Conservation (phyloP, 495 filamentous ascomycete species). For the Gamarada debralockiae region DNA sequence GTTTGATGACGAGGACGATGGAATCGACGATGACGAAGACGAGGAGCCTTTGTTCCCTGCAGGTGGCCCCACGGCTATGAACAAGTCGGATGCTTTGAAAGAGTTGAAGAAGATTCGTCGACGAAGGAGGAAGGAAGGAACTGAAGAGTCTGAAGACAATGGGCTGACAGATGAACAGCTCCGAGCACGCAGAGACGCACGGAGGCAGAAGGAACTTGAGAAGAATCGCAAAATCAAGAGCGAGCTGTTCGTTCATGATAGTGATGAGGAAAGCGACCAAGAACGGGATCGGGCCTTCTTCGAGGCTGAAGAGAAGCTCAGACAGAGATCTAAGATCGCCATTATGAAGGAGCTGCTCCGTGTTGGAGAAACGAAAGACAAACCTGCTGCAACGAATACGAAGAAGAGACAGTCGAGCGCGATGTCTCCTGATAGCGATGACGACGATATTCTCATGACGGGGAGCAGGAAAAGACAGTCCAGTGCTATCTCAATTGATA, state of each 20-base stretch:
- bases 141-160: conserved; percentile 42
- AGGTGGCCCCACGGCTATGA: conserved; percentile 56
- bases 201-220: conserved; percentile 53
- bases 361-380: conserved; percentile 10
- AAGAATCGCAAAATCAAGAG: conserved; percentile 79
- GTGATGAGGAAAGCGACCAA: conserved; percentile 74
- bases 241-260: conserved; percentile 70
- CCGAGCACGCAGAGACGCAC: conserved; percentile 38
- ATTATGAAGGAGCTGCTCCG: conserved; percentile 25
- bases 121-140: conserved; percentile 31
- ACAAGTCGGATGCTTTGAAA: conserved; percentile 39
- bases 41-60: conserved; percentile 67
- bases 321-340: conserved; percentile 27
- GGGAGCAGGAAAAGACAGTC: conserved; percentile 13
- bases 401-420: conserved; percentile 17
- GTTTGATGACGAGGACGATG: conserved; percentile 61
- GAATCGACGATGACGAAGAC: conserved; percentile 45
- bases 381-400: conserved; percentile 2
- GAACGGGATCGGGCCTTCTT: conserved; percentile 69
- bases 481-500: conserved; percentile 9
- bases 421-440: conserved; percentile 13
- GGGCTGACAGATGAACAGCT: conserved; percentile 35
- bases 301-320: conserved; percentile 52
- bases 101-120: conserved; percentile 46
- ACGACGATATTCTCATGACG: conserved; percentile 16